These are phyloP conservation scores for Fraxinus quadrangulata DNA, from an alignment of 257 asterid genomes.

Conservation along the genomic window DNA sequence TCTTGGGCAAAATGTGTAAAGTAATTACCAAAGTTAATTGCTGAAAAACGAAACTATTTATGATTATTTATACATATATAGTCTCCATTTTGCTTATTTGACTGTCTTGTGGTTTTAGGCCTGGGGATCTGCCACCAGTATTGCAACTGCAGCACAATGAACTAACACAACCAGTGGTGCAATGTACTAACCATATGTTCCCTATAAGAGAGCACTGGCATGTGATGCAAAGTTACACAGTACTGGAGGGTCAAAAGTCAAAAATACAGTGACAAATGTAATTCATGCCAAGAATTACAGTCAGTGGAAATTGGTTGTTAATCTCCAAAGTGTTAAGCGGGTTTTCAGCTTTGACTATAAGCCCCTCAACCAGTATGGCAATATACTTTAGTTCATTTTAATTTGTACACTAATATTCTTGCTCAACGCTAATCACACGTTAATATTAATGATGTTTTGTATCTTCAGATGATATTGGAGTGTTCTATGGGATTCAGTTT, in stretches of 20 bases:
- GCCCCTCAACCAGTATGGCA: conserved; percentile 64
- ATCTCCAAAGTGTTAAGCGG: conserved; percentile 50
- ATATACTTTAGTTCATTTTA: conserved; percentile 46
- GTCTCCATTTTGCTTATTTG: neutral
- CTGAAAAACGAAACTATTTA: neutral
- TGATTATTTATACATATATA: neutral
- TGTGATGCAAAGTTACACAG: conserved; percentile 57
- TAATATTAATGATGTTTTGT: neutral
- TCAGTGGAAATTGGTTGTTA: conserved; percentile 71
- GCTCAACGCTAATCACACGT: neutral
- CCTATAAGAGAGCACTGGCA: conserved; percentile 84
- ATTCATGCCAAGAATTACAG: conserved; percentile 58
- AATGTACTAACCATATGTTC: conserved; percentile 70
- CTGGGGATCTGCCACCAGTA: conserved; percentile 46
- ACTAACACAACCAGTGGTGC: conserved; percentile 45
- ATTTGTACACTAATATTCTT: neutral
- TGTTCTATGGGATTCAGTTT: conserved; percentile 62
- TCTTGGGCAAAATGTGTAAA: conserved; percentile 42
- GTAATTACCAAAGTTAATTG: conserved; percentile 30
- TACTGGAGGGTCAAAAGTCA: conserved; percentile 71
- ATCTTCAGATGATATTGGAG: conserved; percentile 65
- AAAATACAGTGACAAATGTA: conserved; percentile 53
- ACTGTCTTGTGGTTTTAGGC: conserved; percentile 27
- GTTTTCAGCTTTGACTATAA: conserved; percentile 83
- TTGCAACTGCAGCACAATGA: conserved; percentile 44